Percentiles rank a stretch among this genome's conserved stretches.
Conservation (phyloP, 2,329 filamentous ascomycete species). For the Aurifilum marmelostoma region DNA sequence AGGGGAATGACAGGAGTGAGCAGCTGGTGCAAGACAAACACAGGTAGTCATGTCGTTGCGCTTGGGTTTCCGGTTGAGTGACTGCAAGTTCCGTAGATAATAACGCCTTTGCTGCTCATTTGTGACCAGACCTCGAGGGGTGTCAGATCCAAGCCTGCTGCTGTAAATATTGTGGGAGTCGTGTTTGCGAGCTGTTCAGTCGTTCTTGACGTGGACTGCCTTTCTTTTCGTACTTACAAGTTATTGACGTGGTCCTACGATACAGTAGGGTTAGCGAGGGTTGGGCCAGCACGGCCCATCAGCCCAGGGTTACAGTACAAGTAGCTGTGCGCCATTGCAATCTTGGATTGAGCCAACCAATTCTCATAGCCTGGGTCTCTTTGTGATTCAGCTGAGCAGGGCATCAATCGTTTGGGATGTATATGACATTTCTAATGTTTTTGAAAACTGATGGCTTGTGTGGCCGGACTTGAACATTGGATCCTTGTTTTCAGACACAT, state of each 20-base stretch:
- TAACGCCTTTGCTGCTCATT: background rate
- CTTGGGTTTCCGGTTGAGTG: background rate
- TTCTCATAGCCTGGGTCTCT: background rate
- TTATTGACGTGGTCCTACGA: background rate
- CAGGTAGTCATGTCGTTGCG: conserved; percentile 9
- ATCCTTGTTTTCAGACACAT: no score
- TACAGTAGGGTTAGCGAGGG: background rate
- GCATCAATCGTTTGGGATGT: background rate
- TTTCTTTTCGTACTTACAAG: background rate
- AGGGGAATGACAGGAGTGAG: background rate
- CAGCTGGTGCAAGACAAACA: background rate
- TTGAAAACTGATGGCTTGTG: background rate
- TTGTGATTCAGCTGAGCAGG: background rate
- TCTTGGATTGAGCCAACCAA: background rate
- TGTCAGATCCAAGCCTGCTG: background rate
- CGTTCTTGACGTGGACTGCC: background rate
- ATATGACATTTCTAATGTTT: background rate
- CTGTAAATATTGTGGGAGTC: background rate
- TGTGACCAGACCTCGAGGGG: background rate
- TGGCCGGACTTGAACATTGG: background rate
- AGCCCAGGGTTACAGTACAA: background rate
- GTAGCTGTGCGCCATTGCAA: no score
- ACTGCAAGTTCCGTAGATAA: background rate
- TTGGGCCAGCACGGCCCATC: background rate
- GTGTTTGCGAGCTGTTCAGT: background rate